Conservation (phyloP, 2,329 filamentous ascomycete species). For the Talaromyces pinophilus region DNA sequence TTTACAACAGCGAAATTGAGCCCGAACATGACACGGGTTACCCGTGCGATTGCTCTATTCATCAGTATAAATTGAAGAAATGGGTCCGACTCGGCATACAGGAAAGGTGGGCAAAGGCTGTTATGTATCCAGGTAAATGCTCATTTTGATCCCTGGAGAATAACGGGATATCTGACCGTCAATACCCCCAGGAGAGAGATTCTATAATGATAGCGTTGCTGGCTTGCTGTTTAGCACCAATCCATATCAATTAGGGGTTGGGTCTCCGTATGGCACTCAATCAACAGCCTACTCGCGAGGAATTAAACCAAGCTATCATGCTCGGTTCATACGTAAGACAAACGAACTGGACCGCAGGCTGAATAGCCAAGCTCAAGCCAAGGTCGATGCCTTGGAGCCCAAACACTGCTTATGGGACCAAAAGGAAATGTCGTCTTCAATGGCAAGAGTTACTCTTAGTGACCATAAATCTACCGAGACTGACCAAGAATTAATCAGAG, state of each 20-base stretch:
- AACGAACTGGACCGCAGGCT: constrained; percentile 40
- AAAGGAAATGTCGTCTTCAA: constrained; percentile 32
- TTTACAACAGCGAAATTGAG: constrained; percentile 52
- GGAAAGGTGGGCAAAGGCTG: constrained; percentile 48
- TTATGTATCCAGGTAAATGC: constrained; percentile 50
- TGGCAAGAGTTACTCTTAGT: constrained; percentile 27
- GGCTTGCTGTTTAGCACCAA: constrained; percentile 32
- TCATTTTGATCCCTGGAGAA: constrained; percentile 34
- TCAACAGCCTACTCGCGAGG: constrained; percentile 25
- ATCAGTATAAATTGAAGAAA: constrained; percentile 43
- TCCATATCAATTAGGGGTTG: constrained; percentile 37
- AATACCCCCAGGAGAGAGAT: constrained; percentile 11
- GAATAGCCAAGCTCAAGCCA: constrained; percentile 39
- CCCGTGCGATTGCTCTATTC: constrained; percentile 45
- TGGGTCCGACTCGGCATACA: constrained; percentile 41
- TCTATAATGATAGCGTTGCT: constrained; percentile 22
- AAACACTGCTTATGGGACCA: constrained; percentile 42
- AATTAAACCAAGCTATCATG: constrained; percentile 37
- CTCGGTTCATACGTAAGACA: constrained; percentile 39
- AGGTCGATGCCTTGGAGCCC: constrained; percentile 40
- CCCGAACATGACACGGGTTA: constrained; percentile 49
- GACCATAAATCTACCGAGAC: not conserved
- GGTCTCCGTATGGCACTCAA: constrained; percentile 40
- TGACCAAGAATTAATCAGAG: not conserved
- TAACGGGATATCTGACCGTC: not conserved